A percentile compares a stretch with the other conserved stretches of the same genome.
phyloP scores from a whole-genome alignment of 306 rosid genomes.

The Bauhinia variegata region DNA sequence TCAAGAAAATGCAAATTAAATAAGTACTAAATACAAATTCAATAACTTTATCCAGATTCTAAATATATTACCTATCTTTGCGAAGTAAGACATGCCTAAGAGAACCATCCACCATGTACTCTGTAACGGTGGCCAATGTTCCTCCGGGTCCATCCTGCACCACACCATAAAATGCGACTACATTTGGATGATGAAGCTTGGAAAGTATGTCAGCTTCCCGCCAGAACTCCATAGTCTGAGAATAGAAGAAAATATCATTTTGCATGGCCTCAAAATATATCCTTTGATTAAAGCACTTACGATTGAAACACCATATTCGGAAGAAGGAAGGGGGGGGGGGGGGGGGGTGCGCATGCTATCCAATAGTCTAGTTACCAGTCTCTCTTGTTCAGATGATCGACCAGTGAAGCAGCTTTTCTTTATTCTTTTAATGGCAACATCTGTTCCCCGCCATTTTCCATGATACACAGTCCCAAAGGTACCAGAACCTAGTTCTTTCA shows the following conservation, averaged over 20 bases:
- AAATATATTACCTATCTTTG: slow-evolving; percentile 67
- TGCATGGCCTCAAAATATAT: slow-evolving; percentile 18
- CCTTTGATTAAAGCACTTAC: background rate
- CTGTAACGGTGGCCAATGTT: slow-evolving; percentile 82
- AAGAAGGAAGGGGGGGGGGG: too few relatives aligned
- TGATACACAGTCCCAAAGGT: slow-evolving; percentile 86
- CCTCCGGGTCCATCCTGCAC: slow-evolving; percentile 82
- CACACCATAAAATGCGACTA: slow-evolving; percentile 71
- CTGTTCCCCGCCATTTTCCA: slow-evolving; percentile 89
- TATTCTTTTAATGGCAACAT: slow-evolving; percentile 83
- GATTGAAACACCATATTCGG: slow-evolving; percentile 1
- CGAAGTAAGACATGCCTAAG: slow-evolving; percentile 73
- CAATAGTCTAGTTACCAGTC: slow-evolving; percentile 55
- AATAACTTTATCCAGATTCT: slow-evolving; percentile 14
- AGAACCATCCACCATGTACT: slow-evolving; percentile 93
- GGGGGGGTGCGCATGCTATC: background rate
- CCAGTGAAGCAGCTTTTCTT: slow-evolving; percentile 78
- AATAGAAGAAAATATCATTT: slow-evolving; percentile 29
- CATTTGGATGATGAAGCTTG: slow-evolving; percentile 91
- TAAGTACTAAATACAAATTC: slow-evolving; percentile 4
- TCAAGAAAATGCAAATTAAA: too few relatives aligned
- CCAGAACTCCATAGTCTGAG: slow-evolving; percentile 85
- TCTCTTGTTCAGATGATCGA: slow-evolving; percentile 72
- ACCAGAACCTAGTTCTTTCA: slow-evolving; percentile 80
- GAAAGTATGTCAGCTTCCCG: slow-evolving; percentile 83